Base-by-base conservation (phyloP, 106 monocot genomes). In the Dioscorea zingiberensis region DNA sequence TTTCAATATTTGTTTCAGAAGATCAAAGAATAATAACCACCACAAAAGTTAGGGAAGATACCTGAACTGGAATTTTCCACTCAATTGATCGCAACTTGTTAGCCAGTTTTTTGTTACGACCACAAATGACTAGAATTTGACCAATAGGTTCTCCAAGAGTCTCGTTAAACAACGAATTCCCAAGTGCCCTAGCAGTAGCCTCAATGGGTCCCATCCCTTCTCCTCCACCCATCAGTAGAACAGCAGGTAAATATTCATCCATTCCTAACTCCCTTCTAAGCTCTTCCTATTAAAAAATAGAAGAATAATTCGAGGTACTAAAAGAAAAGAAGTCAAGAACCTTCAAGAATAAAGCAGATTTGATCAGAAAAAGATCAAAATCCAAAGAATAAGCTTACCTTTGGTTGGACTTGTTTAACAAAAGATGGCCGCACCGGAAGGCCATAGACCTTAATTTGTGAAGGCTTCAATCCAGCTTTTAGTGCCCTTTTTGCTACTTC, bases 191-290 rank as follows among this genome's bases (percentile, higher is more conserved):
- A 68, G 97, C 97, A 55, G 91, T 97, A 30, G 97, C 88, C 60
- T 97, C 97, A 67, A 97, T 92, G 55, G 97, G 97, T 25, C 97
- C 97, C 97, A 97, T 97, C 53, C 97, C 97, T 71, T 97, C 97
- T 28, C 97, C 97, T 64, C 97, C 97, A 63, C 97, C 97, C 97
- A 97, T 97, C 45, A 97, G 55, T 59, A 97, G 56, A 63, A 97
- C 97, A 65, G 92, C 86, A 69, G 97, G 97, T 63, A 97, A 67
- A 63, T 84, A 77, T 65, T 79, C 85, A 71, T 97, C 84, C 92
- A 97, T 88, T 15, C 88, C 88, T 28, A 92, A 76, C 60, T 97
- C 86, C 79, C 75, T 92, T 71, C 85, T 77, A 54, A 97, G 48
- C 60, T 86, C 86, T 66, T 63, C 79, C 95, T 95, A 64, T 44